phyloP scores from a whole-genome alignment of 768 basidiomycete species.

The Melanogaster broomeanus region DNA sequence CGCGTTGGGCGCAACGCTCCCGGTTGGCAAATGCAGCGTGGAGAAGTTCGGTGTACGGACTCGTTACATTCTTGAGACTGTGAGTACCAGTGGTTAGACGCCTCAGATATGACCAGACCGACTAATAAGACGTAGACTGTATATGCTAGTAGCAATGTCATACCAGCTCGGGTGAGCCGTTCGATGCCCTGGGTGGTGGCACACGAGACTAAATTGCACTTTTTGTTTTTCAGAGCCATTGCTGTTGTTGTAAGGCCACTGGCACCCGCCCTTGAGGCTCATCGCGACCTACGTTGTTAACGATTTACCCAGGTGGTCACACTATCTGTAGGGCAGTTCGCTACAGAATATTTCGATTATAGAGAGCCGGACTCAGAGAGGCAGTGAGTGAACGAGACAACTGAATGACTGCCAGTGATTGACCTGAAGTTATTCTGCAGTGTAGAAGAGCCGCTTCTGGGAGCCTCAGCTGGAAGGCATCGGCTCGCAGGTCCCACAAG shows the following conservation, averaged over 20 bases:
- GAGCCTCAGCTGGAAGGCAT: conserved; percentile 3
- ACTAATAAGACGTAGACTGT: conserved; percentile 43
- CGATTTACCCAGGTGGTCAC: conserved; percentile 47
- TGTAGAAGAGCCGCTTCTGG: conserved; percentile 26
- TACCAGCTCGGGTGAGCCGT: conserved; percentile 63
- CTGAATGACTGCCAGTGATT: neutral
- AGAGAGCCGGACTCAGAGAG: conserved; percentile 14
- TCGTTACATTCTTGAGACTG: conserved; percentile 63
- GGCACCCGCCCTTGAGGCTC: neutral
- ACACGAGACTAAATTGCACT: neutral
- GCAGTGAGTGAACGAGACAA: conserved; percentile 17
- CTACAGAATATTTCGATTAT: conserved; percentile 41
- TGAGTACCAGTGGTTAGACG: conserved; percentile 32
- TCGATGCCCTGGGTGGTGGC: neutral
- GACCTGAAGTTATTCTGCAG: conserved; percentile 6
- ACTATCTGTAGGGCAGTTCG: conserved; percentile 59
- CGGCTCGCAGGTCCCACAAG: conserved; percentile 19
- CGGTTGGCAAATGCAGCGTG: conserved; percentile 50
- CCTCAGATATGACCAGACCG: neutral
- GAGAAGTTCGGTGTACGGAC: conserved; percentile 55
- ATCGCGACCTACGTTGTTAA: neutral
- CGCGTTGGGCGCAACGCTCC: conserved; percentile 41
- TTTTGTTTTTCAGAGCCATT: conserved; percentile 19
- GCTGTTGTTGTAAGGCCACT: conserved; percentile 20
- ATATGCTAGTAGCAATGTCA: conserved; percentile 77